These are phyloP conservation scores for Kodamaea laetipori DNA, from an alignment of 805 yeast genomes.

Conservation along the genomic window DNA sequence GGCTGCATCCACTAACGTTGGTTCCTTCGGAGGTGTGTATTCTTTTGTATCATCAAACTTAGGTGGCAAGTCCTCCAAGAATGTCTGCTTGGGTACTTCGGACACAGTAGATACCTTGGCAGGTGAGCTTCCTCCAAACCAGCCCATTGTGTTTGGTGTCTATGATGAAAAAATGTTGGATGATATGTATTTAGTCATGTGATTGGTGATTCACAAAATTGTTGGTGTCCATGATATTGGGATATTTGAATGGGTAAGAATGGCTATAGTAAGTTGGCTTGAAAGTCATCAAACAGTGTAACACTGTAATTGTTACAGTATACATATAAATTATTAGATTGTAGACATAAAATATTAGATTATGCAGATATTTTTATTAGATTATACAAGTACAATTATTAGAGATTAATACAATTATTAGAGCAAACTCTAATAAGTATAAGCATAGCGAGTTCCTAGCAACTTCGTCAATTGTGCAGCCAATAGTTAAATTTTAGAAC, in stretches of 20 bases:
- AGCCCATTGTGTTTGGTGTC: constrained; percentile 34
- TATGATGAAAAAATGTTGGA: not conserved
- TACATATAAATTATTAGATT: too few species aligned
- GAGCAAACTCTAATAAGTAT: not conserved
- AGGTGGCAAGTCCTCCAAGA: constrained; percentile 55
- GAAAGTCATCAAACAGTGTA: not conserved
- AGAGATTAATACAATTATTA: too few species aligned
- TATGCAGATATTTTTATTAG: too few species aligned
- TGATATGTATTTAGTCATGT: constrained; percentile 1
- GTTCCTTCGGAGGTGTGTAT: constrained; percentile 10
- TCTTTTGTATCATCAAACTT: constrained; percentile 42
- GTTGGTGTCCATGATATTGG: not conserved
- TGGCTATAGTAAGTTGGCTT: too few species aligned
- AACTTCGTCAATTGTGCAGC: too few species aligned
- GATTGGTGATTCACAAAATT: not conserved
- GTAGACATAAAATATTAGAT: too few species aligned
- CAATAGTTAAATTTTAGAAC: too few species aligned
- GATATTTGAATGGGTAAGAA: not conserved
- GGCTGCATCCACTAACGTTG: constrained; percentile 40
- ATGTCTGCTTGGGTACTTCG: constrained; percentile 30
- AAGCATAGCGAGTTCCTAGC: not conserved
- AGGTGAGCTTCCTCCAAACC: constrained; percentile 42
- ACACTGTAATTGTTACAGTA: not conserved
- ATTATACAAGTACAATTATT: too few species aligned
- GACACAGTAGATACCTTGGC: constrained; percentile 40